These are phyloP conservation scores for Epichloe gansuensis DNA, from an alignment of 2,329 filamentous ascomycete genomes.

Conservation along the genomic window DNA sequence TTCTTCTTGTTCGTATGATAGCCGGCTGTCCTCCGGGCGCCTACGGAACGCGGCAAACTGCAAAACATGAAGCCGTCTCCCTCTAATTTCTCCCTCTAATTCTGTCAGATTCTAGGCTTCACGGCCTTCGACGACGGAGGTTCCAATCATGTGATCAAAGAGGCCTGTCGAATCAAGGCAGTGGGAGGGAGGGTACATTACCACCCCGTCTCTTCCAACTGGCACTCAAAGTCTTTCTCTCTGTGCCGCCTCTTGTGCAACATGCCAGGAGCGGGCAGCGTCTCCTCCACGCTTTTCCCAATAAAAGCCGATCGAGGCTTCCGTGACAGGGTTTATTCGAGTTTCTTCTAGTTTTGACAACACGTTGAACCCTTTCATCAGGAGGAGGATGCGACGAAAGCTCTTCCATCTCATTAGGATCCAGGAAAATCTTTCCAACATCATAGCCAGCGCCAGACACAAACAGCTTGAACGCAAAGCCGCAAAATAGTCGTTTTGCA, in stretches of 20 bases:
- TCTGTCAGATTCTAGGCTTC: background rate
- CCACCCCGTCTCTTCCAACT: constrained; percentile 3
- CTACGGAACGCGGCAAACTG: background rate
- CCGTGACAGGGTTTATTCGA: background rate
- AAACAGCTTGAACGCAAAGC: background rate
- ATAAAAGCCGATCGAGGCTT: background rate
- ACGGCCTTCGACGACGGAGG: background rate
- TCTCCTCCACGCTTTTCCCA: background rate
- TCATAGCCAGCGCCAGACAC: background rate
- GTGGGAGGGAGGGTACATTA: constrained; percentile 5
- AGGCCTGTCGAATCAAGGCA: constrained; percentile 9
- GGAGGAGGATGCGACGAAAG: background rate
- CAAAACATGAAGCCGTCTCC: background rate
- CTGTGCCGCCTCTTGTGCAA: background rate
- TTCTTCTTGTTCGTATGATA: background rate
- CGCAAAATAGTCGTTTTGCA: background rate
- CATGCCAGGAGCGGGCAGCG: background rate
- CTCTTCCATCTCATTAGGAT: background rate
- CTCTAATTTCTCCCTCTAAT: background rate
- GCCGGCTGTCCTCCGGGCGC: background rate
- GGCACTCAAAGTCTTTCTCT: background rate
- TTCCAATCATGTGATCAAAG: constrained; percentile 12
- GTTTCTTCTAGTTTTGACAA: background rate
- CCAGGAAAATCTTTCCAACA: background rate
- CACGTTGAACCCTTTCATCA: background rate